A percentile compares a stretch with the other conserved stretches of the same genome.
Conservation (phyloP, 306 rosid genomes). For the Medicago truncatula region DNA sequence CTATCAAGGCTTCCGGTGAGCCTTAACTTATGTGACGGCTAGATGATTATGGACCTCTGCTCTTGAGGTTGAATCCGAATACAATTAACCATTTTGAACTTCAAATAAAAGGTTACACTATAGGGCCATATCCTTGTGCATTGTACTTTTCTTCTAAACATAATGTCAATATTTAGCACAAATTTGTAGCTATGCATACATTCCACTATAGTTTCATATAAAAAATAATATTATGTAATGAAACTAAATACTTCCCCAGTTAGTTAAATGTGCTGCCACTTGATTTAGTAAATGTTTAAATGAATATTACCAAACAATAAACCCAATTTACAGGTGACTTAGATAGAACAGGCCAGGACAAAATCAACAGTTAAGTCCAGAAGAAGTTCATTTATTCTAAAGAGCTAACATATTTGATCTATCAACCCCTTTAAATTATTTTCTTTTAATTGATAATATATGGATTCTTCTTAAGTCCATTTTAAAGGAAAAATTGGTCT, state of each 20-base stretch:
- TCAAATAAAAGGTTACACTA: neutral
- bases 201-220: conserved; percentile 24
- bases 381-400: conserved; percentile 5
- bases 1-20: conserved; percentile 4
- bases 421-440: conserved; percentile 11
- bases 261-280: neutral
- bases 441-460: neutral
- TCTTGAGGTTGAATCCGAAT: neutral
- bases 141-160: conserved; percentile 1
- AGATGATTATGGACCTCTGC: conserved; percentile 15
- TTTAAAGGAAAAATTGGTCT: conserved; percentile 16
- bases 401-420: conserved; percentile 16
- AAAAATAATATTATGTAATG: neutral
- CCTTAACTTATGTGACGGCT: conserved; percentile 9
- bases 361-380: neutral
- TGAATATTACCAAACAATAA: conserved; percentile 4
- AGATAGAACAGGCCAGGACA: neutral
- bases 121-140: neutral
- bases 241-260: neutral
- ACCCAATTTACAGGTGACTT: conserved; percentile 10
- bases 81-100: conserved; percentile 29
- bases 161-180: conserved; percentile 1
- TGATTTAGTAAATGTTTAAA: conserved; percentile 1
- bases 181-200: neutral
- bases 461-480: neutral